phyloP scores from a whole-genome alignment of 2,329 filamentous ascomycete genomes.

The Sporothrix globosa region DNA sequence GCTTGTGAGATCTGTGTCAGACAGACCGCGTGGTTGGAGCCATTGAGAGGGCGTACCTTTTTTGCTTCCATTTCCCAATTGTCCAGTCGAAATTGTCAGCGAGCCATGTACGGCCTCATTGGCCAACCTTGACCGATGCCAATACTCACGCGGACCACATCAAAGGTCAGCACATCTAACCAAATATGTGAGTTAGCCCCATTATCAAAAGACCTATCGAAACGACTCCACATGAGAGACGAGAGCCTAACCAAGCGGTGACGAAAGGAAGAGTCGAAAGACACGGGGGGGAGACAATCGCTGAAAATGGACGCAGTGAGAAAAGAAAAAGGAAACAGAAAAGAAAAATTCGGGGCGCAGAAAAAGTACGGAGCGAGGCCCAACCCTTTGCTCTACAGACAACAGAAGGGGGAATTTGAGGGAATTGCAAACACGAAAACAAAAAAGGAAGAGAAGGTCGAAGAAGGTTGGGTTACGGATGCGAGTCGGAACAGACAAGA shows the following conservation, averaged over 20 bases:
- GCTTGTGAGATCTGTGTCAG: constrained; percentile 8
- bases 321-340: constrained; percentile 12
- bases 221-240: constrained; percentile 15
- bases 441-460: not conserved
- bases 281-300: not conserved
- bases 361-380: not conserved
- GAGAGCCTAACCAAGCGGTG: not conserved
- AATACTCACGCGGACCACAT: not conserved
- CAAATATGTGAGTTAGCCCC: not conserved
- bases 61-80: constrained; percentile 22
- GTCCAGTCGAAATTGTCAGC: constrained; percentile 20
- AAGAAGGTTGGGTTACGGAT: not conserved
- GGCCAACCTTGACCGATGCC: constrained; percentile 21
- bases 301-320: not conserved
- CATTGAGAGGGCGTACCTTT: not conserved
- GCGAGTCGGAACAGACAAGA: not conserved
- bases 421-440: not conserved
- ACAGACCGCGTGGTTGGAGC: not conserved
- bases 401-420: not conserved
- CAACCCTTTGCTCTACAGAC: not conserved
- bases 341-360: constrained; percentile 11
- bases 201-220: constrained; percentile 17
- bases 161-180: not conserved
- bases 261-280: constrained; percentile 18
- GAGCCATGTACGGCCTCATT: constrained; percentile 16